These are phyloP conservation scores for Solidago caesia DNA, from an alignment of 129 eudicot species.

Conservation along the genomic window DNA sequence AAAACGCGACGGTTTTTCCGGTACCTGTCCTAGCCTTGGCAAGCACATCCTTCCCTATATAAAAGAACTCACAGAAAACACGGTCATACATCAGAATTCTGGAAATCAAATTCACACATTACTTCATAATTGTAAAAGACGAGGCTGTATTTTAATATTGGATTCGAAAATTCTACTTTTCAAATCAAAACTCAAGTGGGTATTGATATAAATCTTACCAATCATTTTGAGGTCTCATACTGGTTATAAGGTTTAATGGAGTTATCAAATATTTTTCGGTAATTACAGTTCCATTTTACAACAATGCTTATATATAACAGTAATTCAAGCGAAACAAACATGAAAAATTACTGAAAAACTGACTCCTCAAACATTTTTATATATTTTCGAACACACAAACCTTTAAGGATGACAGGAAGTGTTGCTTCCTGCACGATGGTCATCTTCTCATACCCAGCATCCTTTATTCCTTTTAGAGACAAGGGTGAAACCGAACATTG, in stretches of 20 bases:
- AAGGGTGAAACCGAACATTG: constrained; percentile 73
- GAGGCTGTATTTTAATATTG: constrained; percentile 6
- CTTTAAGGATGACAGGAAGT: constrained; percentile 89
- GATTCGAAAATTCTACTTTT: not conserved
- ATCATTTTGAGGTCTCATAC: not conserved
- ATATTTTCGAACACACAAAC: constrained; percentile 18
- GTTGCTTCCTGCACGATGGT: constrained; percentile 97
- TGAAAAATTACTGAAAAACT: not conserved
- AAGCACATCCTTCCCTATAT: constrained; percentile 87
- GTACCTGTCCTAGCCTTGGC: constrained; percentile 99
- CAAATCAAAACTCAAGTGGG: constrained; percentile 2
- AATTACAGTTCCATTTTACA: not conserved
- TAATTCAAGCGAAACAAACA: not conserved
- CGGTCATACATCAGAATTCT: constrained; percentile 4
- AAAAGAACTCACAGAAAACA: not conserved
- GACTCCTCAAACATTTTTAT: not conserved
- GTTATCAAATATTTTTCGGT: not conserved
- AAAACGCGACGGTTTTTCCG: constrained; percentile 97
- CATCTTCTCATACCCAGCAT: constrained; percentile 96
- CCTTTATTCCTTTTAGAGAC: constrained; percentile 82
- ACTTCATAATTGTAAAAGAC: constrained; percentile 1
- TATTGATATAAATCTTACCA: not conserved
- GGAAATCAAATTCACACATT: not conserved
- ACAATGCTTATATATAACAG: not conserved
- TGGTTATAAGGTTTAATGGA: not conserved